These are phyloP conservation scores for Colletotrichum tofieldiae DNA, from an alignment of 2,329 filamentous ascomycete genomes.

Conservation along the genomic window DNA sequence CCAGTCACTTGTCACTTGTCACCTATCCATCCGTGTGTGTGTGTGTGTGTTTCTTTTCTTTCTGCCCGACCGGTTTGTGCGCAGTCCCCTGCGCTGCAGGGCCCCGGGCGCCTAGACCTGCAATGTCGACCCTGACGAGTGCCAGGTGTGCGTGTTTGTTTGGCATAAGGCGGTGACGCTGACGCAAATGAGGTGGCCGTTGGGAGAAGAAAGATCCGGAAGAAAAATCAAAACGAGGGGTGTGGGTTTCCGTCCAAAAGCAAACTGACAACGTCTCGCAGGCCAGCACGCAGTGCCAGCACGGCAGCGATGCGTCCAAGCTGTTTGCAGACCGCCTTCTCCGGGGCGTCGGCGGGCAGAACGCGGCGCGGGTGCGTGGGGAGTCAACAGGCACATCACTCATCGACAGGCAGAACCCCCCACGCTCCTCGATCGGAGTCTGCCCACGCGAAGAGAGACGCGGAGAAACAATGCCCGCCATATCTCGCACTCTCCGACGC, in stretches of 20 bases:
- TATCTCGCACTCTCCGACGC: background rate
- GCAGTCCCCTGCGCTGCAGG: background rate
- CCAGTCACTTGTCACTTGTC: constrained; percentile 7
- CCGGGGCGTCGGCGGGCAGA: constrained; percentile 6
- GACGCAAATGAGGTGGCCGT: constrained; percentile 6
- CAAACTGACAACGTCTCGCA: background rate
- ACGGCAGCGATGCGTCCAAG: background rate
- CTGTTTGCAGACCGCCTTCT: constrained; percentile 9
- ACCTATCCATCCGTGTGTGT: background rate
- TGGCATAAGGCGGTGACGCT: constrained; percentile 24
- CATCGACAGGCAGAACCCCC: background rate
- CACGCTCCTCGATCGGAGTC: background rate
- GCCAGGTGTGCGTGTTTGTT: background rate
- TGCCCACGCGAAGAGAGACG: constrained; percentile 1
- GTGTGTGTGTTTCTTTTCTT: constrained; percentile 3
- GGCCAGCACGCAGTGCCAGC: constrained; percentile 3
- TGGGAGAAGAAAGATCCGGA: background rate
- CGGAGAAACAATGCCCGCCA: background rate
- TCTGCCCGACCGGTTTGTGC: constrained; percentile 12
- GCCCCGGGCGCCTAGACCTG: constrained; percentile 5
- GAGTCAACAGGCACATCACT: constrained; percentile 1
- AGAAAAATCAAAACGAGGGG: background rate
- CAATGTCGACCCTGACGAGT: constrained; percentile 13
- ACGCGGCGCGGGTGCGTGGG: background rate
- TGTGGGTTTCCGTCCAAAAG: background rate